Evolutionary conservation across 371 early-diverging fungal species (phyloP).

Genomic region (Mucor irregularis): DNA sequence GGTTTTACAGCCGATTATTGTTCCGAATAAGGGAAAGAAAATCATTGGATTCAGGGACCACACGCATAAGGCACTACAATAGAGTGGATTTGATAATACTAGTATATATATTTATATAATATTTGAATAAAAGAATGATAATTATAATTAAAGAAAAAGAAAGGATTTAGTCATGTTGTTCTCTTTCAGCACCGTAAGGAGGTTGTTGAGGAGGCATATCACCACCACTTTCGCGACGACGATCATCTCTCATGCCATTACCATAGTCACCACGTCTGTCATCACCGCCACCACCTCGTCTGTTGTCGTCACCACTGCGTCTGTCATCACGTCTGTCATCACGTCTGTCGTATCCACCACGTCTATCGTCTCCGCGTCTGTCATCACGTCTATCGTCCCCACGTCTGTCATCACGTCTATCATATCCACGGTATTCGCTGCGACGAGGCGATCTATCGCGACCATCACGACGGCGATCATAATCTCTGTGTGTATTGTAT

Average conservation of each 20-base stretch:
- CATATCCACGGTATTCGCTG: constrained; percentile 1
- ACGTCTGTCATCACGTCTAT: not conserved
- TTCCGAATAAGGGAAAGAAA: too few relatives aligned
- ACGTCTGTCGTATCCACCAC: not conserved
- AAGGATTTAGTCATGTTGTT: too few relatives aligned
- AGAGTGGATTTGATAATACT: too few relatives aligned
- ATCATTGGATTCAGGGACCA: too few relatives aligned
- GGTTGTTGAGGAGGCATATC: not conserved
- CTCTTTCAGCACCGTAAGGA: too few relatives aligned
- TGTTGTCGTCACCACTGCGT: not conserved
- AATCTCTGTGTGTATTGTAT: constrained; percentile 15
- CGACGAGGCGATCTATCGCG: constrained; percentile 34
- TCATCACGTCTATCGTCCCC: constrained; percentile 6
- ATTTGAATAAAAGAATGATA: too few relatives aligned
- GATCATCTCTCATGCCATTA: constrained; percentile 1
- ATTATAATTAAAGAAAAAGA: too few relatives aligned
- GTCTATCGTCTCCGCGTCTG: not conserved
- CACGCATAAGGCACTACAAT: too few relatives aligned
- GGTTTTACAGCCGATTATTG: too few relatives aligned
- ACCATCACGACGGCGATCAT: constrained; percentile 17
- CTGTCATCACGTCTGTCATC: not conserved
- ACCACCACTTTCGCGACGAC: constrained; percentile 1
- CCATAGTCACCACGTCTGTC: not conserved
- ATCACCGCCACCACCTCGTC: not conserved
- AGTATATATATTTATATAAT: too few relatives aligned